Evolutionary conservation across 192 early-diverging fungal species (phyloP), one percentile per base, ranked within the genome.

Genomic region (Linnemannia zychae): DNA sequence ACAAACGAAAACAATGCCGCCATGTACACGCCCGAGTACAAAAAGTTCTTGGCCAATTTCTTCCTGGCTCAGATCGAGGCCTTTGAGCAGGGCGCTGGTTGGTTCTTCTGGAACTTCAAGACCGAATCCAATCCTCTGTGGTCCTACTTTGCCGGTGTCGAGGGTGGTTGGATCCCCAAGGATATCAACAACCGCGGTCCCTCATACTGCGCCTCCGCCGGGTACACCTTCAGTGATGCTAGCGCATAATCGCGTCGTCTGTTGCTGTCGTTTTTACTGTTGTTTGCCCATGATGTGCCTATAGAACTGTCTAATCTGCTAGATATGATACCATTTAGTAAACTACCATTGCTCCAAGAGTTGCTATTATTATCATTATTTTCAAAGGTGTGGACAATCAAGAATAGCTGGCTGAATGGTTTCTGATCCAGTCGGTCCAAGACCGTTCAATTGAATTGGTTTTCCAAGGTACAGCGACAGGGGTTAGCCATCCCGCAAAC

Each of bases 51-150:
- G 71, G 72, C 65, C n/a, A 84, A 71, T 50, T 93, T 91, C 78
- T 88, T 91, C 28, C 77, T 85, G 73, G 88, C 90, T 0, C 94
- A 95, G 67, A 76, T 94, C 76, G 90, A 93, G 75, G 85, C 94
- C 2, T 95, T 92, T 71, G 93, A 94, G 73, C 82, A 86, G 9
- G 78, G 89, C 7, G 72, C 85, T 28, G 93, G 92, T 0, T 94
- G 94, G 93, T 93, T 92, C 73, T 94, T 89, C 66, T 95, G 93
- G 93, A 94, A 92, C 82, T 95, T 93, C 80, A 92, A 92, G 50
- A 92, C 93, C 2, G 92, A 95, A 40, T 66, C 87, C 44, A 92
- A 93, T 24, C 94, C 94, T 28, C 90, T 92, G 72, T 94, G 94
- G 94, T 90, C 93, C 48, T 94, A 93, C 67, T 78, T 93, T 17